Evolutionary conservation across 2,329 filamentous ascomycete species (phyloP).

Genomic region (Colletotrichum tropicale): DNA sequence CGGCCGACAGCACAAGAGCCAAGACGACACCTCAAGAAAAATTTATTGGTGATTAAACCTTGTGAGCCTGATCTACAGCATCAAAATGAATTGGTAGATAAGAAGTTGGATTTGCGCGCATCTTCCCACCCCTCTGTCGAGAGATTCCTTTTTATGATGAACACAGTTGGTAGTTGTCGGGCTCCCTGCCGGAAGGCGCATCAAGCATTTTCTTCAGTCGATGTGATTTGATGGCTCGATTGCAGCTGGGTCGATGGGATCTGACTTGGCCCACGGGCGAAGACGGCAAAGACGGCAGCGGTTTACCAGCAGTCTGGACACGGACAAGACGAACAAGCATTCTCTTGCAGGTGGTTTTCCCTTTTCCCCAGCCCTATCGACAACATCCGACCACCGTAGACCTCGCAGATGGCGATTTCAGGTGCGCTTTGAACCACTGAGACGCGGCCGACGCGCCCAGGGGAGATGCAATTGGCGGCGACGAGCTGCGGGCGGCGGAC

Average conservation of each 20-base stretch:
- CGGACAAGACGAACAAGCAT: constrained; percentile 5
- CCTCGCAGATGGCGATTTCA: not conserved
- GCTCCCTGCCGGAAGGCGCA: not conserved
- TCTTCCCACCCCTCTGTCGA: not conserved
- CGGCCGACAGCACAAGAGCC: not conserved
- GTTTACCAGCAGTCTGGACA: not conserved
- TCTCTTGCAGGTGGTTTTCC: not conserved
- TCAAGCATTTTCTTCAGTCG: constrained; percentile 5
- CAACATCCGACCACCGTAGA: not conserved
- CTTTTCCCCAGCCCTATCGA: not conserved
- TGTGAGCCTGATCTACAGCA: not conserved
- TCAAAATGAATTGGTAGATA: not conserved
- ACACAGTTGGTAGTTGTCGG: not conserved
- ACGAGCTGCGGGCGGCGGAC: not conserved
- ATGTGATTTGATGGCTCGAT: not conserved
- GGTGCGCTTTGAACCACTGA: not conserved
- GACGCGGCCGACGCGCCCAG: not conserved
- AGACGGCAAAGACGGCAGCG: not conserved
- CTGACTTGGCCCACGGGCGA: not conserved
- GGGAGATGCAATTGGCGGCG: not conserved
- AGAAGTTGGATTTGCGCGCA: not conserved
- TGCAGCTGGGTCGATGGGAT: not conserved
- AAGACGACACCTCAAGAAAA: not conserved
- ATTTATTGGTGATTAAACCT: not conserved
- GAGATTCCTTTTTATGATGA: not conserved